Evolutionary conservation across 176 grass and related monocot genomes (phyloP), one percentile per base, ranked within the genome.

Genomic region (Pontederia paniculata): DNA sequence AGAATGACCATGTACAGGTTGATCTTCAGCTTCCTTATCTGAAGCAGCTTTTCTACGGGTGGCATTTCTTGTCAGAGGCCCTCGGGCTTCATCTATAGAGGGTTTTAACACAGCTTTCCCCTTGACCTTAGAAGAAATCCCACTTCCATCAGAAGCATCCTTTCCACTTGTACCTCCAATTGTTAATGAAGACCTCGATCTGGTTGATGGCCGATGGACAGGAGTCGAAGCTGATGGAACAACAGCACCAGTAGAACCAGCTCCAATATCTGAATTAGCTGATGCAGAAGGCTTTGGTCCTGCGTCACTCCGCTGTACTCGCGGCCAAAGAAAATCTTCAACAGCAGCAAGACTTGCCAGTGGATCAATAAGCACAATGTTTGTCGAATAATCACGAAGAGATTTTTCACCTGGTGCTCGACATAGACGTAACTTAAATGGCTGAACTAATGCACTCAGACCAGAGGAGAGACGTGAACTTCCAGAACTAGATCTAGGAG

Each of bases 291-390:
- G 65, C 57, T 88, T 79, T 8, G 71, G 86, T 11, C 62, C 21
- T 13, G 84, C 61, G 25, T 95, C 89, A 21, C 56, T 77, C 12
- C 84, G 77, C 75, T 88, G 80, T 53, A 88, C 70, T 78, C 84
- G 76, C 42, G 84, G 84, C 89, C 89, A 95, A 70, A 95, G 77
- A 53, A 95, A 95, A 22, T 95, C 84, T 73, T 95, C 89, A 46
- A 95, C 89, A 9, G 80, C 71, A 58, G 78, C 81, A 41, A 95
- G 74, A 73, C 77, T 95, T 60, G 89, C 89, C 10, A 95, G 50
- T 14, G 89, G 84, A 51, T 95, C 84, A 28, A 95, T 95, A 60
- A 95, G 81, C 17, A 95, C 84, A 68, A 95, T 69, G 78, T 95
- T 95, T 48, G 89, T 84, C 48, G 89, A 88, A 82, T 88, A 95